Conservation (phyloP, 129 eudicot genomes). For the Chrysanthemum lavandulifolium region DNA sequence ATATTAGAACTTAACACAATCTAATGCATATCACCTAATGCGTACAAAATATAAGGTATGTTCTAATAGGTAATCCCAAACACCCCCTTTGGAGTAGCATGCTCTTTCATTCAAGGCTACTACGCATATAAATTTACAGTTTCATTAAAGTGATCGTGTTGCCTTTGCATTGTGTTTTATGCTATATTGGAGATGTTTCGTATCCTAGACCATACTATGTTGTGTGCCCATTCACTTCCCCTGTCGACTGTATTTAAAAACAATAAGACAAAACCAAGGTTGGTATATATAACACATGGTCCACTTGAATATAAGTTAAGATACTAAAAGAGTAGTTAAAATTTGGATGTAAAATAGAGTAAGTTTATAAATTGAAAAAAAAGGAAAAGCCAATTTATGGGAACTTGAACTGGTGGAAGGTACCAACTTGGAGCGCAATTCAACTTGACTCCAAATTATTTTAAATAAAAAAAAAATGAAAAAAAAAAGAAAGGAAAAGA, state of each 20-base stretch:
- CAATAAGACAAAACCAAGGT: not conserved
- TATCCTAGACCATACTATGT: not conserved
- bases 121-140: no score
- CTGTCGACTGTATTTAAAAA: not conserved
- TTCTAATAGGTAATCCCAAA: no score
- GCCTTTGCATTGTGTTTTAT: no score
- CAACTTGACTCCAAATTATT: not conserved
- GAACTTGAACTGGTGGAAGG: conserved; percentile 24
- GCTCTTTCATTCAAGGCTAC: no score
- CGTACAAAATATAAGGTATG: no score
- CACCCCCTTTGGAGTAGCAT: no score
- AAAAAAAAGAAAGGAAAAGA: no score
- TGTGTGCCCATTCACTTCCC: not conserved
- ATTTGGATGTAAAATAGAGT: not conserved
- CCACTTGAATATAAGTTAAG: not conserved
- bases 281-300: not conserved
- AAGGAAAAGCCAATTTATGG: conserved; percentile 22
- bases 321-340: conserved; percentile 18
- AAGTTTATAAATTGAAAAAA: not conserved
- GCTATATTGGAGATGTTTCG: no score
- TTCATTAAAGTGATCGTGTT: no score
- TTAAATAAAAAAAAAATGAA: no score
- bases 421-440: not conserved
- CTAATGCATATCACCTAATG: no score
- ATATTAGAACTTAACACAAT: no score